A percentile compares a stretch with the other conserved stretches of the same genome.
Conservation (phyloP, 176 grass and related monocot genomes). For the Saccharum spontaneum region DNA sequence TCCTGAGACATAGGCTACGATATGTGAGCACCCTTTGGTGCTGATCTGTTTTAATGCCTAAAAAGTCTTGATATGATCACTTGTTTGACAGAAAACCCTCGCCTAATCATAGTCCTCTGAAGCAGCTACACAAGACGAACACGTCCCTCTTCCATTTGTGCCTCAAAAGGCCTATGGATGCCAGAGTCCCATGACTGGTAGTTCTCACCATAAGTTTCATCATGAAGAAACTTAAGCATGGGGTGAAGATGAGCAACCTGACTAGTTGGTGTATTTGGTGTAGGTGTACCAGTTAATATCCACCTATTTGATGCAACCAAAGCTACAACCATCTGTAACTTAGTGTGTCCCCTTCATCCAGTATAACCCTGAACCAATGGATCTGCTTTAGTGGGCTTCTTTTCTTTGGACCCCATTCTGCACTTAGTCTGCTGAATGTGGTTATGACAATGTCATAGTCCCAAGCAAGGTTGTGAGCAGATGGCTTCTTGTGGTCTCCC, state of each 20-base stretch:
- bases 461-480: constrained; percentile 88
- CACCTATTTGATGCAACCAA: constrained; percentile 89
- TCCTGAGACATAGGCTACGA: background rate
- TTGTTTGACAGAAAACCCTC: background rate
- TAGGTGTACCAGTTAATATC: constrained; percentile 98
- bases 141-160: constrained; percentile 70
- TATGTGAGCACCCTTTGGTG: background rate
- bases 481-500: constrained; percentile 66
- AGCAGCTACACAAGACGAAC: constrained; percentile 70
- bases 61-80: background rate
- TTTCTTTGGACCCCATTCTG: constrained; percentile 83
- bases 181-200: constrained; percentile 82
- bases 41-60: background rate
- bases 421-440: constrained; percentile 89
- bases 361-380: constrained; percentile 90
- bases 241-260: constrained; percentile 91
- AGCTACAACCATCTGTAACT: constrained; percentile 91
- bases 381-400: constrained; percentile 83
- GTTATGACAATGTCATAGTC: constrained; percentile 94
- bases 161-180: constrained; percentile 85
- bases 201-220: constrained; percentile 82
- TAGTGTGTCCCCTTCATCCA: constrained; percentile 99
- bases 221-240: constrained; percentile 98
- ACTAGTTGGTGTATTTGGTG: constrained; percentile 91
- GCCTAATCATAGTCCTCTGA: constrained; percentile 55